Conservation (phyloP, 768 basidiomycete species). For the Lepiota brunneoincarnata region DNA sequence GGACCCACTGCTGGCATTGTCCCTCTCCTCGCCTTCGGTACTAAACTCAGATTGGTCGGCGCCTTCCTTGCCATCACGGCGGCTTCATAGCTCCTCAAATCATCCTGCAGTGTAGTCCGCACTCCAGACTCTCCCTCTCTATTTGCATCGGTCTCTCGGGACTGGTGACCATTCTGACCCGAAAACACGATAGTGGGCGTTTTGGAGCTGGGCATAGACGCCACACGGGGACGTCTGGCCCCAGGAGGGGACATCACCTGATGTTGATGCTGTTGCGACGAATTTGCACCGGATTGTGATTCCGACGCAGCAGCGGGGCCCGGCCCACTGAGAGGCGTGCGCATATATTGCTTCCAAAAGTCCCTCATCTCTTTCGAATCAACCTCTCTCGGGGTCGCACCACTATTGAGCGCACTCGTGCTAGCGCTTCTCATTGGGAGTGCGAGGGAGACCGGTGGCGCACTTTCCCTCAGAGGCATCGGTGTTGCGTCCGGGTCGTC, state of each 20-base stretch:
- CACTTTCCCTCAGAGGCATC: slow-evolving; percentile 33
- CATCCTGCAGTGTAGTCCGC: slow-evolving; percentile 50
- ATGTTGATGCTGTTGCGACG: slow-evolving; percentile 5
- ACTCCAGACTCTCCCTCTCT: slow-evolving; percentile 24
- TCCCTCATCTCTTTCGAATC: slow-evolving; percentile 54
- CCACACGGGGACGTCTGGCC: slow-evolving; percentile 50
- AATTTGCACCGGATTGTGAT: neutral
- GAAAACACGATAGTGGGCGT: slow-evolving; percentile 45
- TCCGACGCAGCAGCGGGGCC: slow-evolving; percentile 17
- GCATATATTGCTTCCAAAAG: slow-evolving; percentile 75
- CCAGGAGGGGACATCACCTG: slow-evolving; percentile 9
- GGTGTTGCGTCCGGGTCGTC: slow-evolving; percentile 47
- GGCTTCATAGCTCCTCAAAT: slow-evolving; percentile 69
- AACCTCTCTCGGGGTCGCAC: slow-evolving; percentile 20
- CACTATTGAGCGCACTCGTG: neutral
- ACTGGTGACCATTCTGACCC: slow-evolving; percentile 12
- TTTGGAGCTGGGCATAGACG: slow-evolving; percentile 66
- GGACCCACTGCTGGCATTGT: slow-evolving; percentile 1
- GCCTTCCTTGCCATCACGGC: slow-evolving; percentile 71
- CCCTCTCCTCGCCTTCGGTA: slow-evolving; percentile 37
- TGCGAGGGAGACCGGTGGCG: slow-evolving; percentile 3
- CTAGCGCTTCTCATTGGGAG: slow-evolving; percentile 8
- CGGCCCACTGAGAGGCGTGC: slow-evolving; percentile 54
- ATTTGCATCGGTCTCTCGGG: slow-evolving; percentile 14
- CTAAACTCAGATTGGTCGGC: slow-evolving; percentile 55